These are phyloP conservation scores for Blastocystis sp. DNA, from an alignment of 352 stramenopile species.

Conservation along the genomic window DNA sequence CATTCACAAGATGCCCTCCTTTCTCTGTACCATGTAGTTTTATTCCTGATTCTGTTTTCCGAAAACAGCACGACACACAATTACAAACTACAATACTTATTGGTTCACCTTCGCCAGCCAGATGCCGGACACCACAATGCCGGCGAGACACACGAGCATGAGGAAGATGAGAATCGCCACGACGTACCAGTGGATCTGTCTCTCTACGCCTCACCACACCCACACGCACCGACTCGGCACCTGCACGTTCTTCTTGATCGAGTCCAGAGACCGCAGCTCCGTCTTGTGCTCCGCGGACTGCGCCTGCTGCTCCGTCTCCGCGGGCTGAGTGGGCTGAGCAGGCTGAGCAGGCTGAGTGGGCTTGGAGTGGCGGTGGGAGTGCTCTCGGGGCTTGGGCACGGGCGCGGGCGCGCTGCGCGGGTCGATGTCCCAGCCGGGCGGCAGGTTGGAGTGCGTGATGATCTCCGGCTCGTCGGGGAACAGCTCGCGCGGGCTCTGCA, in stretches of 20 bases:
- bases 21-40: slow-evolving; percentile 7
- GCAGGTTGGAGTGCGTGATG: neutral
- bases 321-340: neutral
- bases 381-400: neutral
- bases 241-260: neutral
- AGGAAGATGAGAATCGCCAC: slow-evolving; percentile 16
- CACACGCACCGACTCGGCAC: neutral
- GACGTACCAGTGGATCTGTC: slow-evolving; percentile 31
- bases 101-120: slow-evolving; percentile 49
- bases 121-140: slow-evolving; percentile 35
- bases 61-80: no score
- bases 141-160: slow-evolving; percentile 45
- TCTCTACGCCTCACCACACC: slow-evolving; percentile 19
- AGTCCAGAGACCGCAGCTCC: neutral
- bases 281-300: neutral
- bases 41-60: no score
- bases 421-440: neutral
- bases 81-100: neutral
- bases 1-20: slow-evolving; percentile 63
- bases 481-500: neutral
- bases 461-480: slow-evolving; percentile 2
- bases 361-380: neutral
- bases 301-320: neutral
- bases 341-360: neutral
- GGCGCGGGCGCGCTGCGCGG: neutral